These are phyloP conservation scores for Mortierella polycephala DNA, from an alignment of 371 early-diverging fungal species.

Conservation along the genomic window DNA sequence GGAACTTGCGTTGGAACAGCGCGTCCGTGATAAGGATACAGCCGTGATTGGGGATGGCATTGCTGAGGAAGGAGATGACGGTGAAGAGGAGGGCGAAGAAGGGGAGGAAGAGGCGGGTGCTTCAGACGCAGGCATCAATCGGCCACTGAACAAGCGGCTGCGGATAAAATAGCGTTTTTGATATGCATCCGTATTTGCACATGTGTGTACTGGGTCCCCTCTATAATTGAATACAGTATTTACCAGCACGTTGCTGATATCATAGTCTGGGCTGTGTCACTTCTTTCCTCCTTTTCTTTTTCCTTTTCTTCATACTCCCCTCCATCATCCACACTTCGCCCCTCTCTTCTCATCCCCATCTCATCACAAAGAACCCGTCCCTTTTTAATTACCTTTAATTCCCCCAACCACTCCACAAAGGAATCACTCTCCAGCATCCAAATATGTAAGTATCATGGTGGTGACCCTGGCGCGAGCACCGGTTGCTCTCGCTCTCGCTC, in stretches of 20 bases:
- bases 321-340: not conserved
- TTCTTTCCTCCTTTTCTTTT: not conserved
- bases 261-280: not conserved
- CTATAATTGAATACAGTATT: not conserved
- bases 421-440: not conserved
- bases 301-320: not conserved
- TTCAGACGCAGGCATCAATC: not conserved
- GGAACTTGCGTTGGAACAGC: not conserved
- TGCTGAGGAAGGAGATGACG: slow-evolving; percentile 6
- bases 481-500: slow-evolving; percentile 3
- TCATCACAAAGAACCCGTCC: not conserved
- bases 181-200: not conserved
- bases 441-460: slow-evolving; percentile 10
- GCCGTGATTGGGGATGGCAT: slow-evolving; percentile 4
- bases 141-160: slow-evolving; percentile 1
- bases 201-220: not conserved
- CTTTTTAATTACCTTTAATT: not conserved
- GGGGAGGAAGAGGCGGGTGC: not conserved
- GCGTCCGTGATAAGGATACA: not conserved
- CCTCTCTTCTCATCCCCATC: not conserved
- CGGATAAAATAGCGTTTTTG: not conserved
- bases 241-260: not conserved
- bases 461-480: no score
- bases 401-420: not conserved
- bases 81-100: slow-evolving; percentile 6